Conservation (phyloP, 345 rosid genomes). For the Camelina laxa region DNA sequence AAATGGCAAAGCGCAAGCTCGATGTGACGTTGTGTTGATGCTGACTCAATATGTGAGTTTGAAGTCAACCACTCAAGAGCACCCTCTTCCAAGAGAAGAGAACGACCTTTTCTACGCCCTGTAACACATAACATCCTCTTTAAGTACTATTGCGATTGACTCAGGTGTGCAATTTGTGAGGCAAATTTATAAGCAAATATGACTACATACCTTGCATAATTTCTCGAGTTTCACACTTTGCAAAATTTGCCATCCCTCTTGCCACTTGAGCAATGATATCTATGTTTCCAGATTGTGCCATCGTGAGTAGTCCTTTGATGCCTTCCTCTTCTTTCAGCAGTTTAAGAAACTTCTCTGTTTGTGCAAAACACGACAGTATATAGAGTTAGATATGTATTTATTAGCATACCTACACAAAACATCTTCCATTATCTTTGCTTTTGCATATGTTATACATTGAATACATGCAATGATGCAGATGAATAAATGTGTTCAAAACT, state of each 20-base stretch:
- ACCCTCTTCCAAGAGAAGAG: constrained; percentile 80
- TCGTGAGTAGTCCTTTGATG: constrained; percentile 73
- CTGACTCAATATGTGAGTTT: constrained; percentile 55
- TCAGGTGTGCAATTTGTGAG: neutral
- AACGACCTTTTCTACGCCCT: constrained; percentile 80
- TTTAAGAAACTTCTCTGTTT: constrained; percentile 68
- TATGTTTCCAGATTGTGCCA: constrained; percentile 60
- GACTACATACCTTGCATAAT: constrained; percentile 64
- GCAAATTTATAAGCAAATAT: constrained; percentile 17
- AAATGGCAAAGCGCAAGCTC: constrained; percentile 67
- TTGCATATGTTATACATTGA: constrained; percentile 13
- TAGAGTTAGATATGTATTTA: constrained; percentile 11
- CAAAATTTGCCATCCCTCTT: constrained; percentile 93
- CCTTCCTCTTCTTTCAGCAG: constrained; percentile 86
- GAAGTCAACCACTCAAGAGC: constrained; percentile 78
- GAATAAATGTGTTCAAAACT: neutral
- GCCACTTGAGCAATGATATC: constrained; percentile 93
- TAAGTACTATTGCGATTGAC: neutral
- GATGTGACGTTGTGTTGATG: constrained; percentile 53
- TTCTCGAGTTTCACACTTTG: constrained; percentile 92
- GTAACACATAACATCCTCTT: constrained; percentile 38
- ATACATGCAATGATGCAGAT: constrained; percentile 22
- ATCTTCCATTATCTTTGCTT: neutral
- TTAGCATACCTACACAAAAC: constrained; percentile 28
- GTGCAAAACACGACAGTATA: constrained; percentile 3